These are phyloP conservation scores for Primulina tabacum DNA, from an alignment of 257 asterid genomes.

Conservation along the genomic window DNA sequence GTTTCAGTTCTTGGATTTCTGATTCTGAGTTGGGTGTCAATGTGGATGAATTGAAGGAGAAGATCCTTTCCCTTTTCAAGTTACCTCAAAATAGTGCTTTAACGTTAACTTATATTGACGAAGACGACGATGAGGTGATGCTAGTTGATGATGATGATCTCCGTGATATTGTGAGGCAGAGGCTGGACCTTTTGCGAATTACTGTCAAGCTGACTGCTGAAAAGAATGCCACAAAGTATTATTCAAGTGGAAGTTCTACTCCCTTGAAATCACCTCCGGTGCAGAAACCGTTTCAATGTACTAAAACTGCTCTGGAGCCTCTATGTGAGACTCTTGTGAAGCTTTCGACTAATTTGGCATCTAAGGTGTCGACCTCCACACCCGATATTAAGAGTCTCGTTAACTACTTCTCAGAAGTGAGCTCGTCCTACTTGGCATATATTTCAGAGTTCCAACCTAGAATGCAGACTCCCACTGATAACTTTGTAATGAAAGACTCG, in stretches of 20 bases:
- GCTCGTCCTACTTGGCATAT: constrained; percentile 41
- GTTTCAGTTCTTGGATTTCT: no score
- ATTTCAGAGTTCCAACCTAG: constrained; percentile 32
- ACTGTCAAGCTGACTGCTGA: constrained; percentile 41
- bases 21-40: no score
- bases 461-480: background rate
- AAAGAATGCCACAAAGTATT: constrained; percentile 24
- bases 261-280: constrained; percentile 39
- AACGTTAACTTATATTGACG: constrained; percentile 65
- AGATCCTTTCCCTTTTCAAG: no score
- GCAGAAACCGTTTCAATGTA: constrained; percentile 27
- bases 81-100: constrained; percentile 48
- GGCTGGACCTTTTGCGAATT: constrained; percentile 65
- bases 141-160: constrained; percentile 86
- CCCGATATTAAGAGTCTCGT: constrained; percentile 44
- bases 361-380: constrained; percentile 41
- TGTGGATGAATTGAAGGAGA: no score
- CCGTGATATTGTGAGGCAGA: constrained; percentile 60
- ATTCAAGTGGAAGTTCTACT: constrained; percentile 43
- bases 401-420: constrained; percentile 40
- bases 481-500: no score
- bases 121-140: constrained; percentile 62
- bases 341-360: constrained; percentile 40
- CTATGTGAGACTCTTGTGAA: constrained; percentile 38
- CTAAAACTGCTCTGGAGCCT: constrained; percentile 50